Percentiles rank a stretch among this genome's conserved stretches.
phyloP scores from a whole-genome alignment of 2,329 filamentous ascomycete species.

The Lachnellula suecica region DNA sequence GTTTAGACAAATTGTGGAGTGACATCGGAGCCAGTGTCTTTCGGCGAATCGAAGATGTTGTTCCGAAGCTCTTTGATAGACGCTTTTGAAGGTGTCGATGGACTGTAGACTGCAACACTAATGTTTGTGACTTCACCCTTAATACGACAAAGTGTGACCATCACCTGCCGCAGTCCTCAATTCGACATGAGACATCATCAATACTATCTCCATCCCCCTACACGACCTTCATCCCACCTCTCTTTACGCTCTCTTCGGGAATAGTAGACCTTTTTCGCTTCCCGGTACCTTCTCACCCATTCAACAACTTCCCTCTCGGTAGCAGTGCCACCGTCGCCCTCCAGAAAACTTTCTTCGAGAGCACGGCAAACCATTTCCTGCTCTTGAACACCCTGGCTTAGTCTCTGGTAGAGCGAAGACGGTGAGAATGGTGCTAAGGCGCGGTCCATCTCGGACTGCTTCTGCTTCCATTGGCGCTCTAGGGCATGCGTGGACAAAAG shows the following conservation, averaged over 20 bases:
- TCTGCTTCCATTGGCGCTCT: conserved; percentile 88
- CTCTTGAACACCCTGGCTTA: conserved; percentile 75
- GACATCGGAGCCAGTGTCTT: too few species aligned
- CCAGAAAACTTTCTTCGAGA: conserved; percentile 88
- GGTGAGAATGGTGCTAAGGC: conserved; percentile 84
- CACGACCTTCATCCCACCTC: conserved; percentile 92
- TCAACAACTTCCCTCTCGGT: conserved; percentile 82
- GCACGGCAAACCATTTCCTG: conserved; percentile 79
- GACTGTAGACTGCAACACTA: too few species aligned
- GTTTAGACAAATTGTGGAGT: too few species aligned
- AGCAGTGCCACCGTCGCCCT: conserved; percentile 49
- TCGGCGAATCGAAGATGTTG: too few species aligned
- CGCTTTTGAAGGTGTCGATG: too few species aligned
- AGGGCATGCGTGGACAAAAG: conserved; percentile 81
- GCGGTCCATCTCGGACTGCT: conserved; percentile 85
- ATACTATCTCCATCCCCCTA: conserved; percentile 84
- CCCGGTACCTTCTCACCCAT: conserved; percentile 79
- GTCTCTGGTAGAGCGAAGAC: conserved; percentile 78
- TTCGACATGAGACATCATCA: not conserved
- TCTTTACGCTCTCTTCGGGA: conserved; percentile 83
- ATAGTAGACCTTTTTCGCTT: conserved; percentile 76
- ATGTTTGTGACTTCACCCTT: too few species aligned
- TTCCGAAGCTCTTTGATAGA: too few species aligned
- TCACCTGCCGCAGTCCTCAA: not conserved
- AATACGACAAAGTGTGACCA: too few species aligned